Percentiles rank a stretch among this genome's conserved stretches.
Evolutionary conservation across 164 flowering plant genomes (phyloP).

Genomic region (Vitis rupestris): DNA sequence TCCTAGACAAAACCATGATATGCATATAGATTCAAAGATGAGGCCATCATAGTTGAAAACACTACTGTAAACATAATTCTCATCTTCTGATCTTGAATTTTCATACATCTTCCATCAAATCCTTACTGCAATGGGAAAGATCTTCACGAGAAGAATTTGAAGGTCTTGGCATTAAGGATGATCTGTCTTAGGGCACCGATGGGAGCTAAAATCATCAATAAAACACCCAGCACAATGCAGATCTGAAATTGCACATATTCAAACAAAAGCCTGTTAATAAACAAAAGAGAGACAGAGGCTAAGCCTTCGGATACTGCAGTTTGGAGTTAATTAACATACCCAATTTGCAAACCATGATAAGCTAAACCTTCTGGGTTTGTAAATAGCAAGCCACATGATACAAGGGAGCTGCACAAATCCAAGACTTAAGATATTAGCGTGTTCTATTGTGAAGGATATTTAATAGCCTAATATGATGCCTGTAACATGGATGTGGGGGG

Average conservation of each 20-base stretch:
- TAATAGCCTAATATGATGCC: too few relatives aligned
- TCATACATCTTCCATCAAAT: too few relatives aligned
- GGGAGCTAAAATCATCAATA: slow-evolving; percentile 34
- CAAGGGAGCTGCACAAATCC: slow-evolving; percentile 42
- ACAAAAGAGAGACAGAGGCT: too few relatives aligned
- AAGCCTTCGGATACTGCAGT: too few relatives aligned
- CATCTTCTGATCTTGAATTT: too few relatives aligned
- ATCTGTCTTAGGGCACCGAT: slow-evolving; percentile 38
- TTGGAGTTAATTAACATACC: slow-evolving; percentile 19
- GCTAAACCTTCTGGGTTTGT: slow-evolving; percentile 43
- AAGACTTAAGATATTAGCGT: neutral
- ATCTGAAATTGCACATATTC: slow-evolving; percentile 17
- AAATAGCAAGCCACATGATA: slow-evolving; percentile 44
- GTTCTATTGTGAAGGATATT: neutral
- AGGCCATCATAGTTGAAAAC: too few relatives aligned
- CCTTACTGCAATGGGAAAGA: neutral
- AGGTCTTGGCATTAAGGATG: slow-evolving; percentile 29
- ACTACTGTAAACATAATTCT: too few relatives aligned
- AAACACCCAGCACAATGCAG: slow-evolving; percentile 36
- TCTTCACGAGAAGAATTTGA: slow-evolving; percentile 31
- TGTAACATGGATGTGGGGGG: neutral
- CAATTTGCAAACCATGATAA: slow-evolving; percentile 45
- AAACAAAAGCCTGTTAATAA: neutral
- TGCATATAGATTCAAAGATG: too few relatives aligned
- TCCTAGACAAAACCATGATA: too few relatives aligned